phyloP scores from a whole-genome alignment of 208 protist species.

The Leishmania tarentolae region DNA sequence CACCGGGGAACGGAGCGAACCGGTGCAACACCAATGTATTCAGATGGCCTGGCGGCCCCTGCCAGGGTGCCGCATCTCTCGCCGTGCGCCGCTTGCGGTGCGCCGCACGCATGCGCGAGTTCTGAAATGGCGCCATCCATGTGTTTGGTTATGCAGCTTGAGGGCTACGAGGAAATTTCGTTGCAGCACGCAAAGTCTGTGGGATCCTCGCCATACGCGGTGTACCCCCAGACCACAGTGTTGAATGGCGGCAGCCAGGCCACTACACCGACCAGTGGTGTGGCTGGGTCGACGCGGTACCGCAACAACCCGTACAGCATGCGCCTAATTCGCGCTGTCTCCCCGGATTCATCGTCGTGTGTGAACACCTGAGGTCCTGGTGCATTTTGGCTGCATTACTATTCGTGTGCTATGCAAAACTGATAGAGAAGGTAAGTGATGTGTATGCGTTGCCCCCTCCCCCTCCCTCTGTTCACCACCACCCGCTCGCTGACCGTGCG shows the following conservation, averaged over 20 bases:
- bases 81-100: not conserved
- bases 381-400: not conserved
- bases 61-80: not conserved
- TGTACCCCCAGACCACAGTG: not conserved
- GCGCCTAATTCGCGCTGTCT: slow-evolving; percentile 6
- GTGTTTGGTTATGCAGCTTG: not conserved
- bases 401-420: not conserved
- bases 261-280: slow-evolving; percentile 4
- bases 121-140: not conserved
- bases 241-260: slow-evolving; percentile 5
- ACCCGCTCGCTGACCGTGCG: not conserved
- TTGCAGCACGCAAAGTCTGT: not conserved
- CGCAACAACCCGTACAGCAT: slow-evolving; percentile 48
- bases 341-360: not conserved
- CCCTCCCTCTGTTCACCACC: not conserved
- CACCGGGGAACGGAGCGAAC: slow-evolving; percentile 1
- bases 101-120: not conserved
- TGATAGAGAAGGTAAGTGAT: not conserved
- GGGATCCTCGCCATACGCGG: not conserved
- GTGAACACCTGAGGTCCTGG: not conserved
- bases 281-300: slow-evolving; percentile 22
- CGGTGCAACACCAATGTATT: not conserved
- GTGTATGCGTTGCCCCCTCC: not conserved
- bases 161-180: not conserved
- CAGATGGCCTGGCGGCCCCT: not conserved